A percentile compares a stretch with the other conserved stretches of the same genome.
Evolutionary conservation across 2,329 filamentous ascomycete genomes (phyloP).

Genomic region (Pseudogymnoascus sp.): DNA sequence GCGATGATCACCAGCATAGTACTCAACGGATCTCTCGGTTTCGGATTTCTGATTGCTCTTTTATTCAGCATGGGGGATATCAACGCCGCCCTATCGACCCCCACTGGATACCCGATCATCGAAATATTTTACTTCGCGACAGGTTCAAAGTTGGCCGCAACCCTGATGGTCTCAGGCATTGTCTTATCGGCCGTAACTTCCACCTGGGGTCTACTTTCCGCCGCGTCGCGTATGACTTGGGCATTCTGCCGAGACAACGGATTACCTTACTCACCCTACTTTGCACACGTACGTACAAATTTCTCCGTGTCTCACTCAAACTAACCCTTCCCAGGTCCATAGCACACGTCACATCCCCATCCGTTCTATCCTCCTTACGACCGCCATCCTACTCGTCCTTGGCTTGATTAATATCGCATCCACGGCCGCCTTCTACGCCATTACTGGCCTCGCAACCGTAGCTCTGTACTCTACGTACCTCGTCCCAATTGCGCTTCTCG

Average conservation of each 20-base stretch:
- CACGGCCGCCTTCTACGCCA: slow-evolving; percentile 37
- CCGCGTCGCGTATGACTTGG: slow-evolving; percentile 36
- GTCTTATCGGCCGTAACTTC: slow-evolving; percentile 29
- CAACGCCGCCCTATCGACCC: slow-evolving; percentile 38
- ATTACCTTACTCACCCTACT: slow-evolving; percentile 29
- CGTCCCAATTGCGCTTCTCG: slow-evolving; percentile 33
- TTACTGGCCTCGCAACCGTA: slow-evolving; percentile 37
- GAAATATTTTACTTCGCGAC: slow-evolving; percentile 44
- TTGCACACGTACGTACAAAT: not conserved
- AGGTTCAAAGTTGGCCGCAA: slow-evolving; percentile 32
- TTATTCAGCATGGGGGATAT: slow-evolving; percentile 36
- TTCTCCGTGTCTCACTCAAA: not conserved
- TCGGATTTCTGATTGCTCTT: slow-evolving; percentile 49
- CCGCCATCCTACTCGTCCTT: slow-evolving; percentile 29
- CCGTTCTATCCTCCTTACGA: slow-evolving; percentile 22
- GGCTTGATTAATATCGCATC: slow-evolving; percentile 37
- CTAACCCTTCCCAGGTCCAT: slow-evolving; percentile 17
- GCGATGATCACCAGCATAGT: slow-evolving; percentile 42
- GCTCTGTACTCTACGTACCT: slow-evolving; percentile 39
- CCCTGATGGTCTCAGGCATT: slow-evolving; percentile 20
- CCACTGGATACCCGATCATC: slow-evolving; percentile 49
- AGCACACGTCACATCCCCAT: slow-evolving; percentile 18
- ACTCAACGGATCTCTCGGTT: slow-evolving; percentile 46
- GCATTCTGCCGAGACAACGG: slow-evolving; percentile 38
- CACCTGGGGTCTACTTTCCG: slow-evolving; percentile 27